Base-by-base conservation (phyloP, 2,329 filamentous ascomycete species). In the Penicillium sp. region DNA sequence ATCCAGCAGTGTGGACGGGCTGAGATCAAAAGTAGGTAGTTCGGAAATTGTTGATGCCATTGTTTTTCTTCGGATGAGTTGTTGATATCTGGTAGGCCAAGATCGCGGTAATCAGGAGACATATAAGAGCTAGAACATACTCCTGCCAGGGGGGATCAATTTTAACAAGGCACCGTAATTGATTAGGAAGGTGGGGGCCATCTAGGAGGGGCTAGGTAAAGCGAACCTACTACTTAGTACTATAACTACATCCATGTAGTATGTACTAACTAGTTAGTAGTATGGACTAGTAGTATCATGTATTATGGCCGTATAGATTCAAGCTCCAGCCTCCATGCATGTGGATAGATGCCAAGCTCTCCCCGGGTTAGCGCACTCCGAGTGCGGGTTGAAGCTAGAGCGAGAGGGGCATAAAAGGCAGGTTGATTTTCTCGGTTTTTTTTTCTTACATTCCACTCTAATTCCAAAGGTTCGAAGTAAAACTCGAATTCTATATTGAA, bases 321-420 rank as follows among this genome's bases (percentile, higher is more conserved):
- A 29, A 44, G 23, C 15, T 38, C 36, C 15, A 23, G 39, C 39
- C 21, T 23, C 21, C 5, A 40, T 27, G 15, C 41, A 27, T 29
- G 23, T 44, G 41, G 25, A 33, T 23, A 47, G 33, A 50, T 50
- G 49, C 49, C 49, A 44, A 44, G 49, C 49, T 51, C 44, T 68
- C n/a, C 36, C 36, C 68, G 68, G 68, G 66, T 53, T 62, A 70
- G 62, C 56, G 34, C 19, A 44, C 56, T 55, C 68, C 68, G 68
- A 68, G 45, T 50, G 50, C 53, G 64, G 67, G 55, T 47, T 60
- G 60, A 63, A 53, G 19, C 54, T 60, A 27, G 34, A 55, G 54
- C 62, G 62, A 61, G 43, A 56, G 60, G 60, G 58, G 60, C 47
- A 58, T 23, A 39, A 40, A 41, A 40, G 29, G 21, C 38, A 27